Conservation (phyloP, 331 rosid genomes). For the Malus hybrid region DNA sequence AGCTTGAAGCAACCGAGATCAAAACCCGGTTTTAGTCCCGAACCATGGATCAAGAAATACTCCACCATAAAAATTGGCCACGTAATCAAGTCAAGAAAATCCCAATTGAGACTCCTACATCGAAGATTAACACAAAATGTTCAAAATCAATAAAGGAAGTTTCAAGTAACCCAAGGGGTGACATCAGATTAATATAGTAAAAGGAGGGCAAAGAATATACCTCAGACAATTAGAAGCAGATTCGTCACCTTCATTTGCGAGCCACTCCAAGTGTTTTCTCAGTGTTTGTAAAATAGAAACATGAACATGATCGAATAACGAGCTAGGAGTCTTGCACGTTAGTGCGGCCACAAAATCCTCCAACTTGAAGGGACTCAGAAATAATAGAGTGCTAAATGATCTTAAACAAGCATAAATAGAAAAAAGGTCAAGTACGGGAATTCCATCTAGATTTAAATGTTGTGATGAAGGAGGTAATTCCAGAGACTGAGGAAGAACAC, state of each 20-base stretch:
- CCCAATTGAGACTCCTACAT: slow-evolving; percentile 92
- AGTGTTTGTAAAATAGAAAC: slow-evolving; percentile 66
- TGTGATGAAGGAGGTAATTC: slow-evolving; percentile 83
- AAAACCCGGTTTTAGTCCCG: slow-evolving; percentile 51
- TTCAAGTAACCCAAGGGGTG: slow-evolving; percentile 10
- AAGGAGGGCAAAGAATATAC: slow-evolving; percentile 24
- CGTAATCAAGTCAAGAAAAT: slow-evolving; percentile 72
- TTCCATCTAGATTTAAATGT: slow-evolving; percentile 52
- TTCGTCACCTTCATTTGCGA: slow-evolving; percentile 71
- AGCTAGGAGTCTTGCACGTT: slow-evolving; percentile 50
- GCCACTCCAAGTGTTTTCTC: slow-evolving; percentile 84
- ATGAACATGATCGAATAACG: slow-evolving; percentile 71
- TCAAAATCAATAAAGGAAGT: slow-evolving; percentile 4
- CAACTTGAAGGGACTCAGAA: slow-evolving; percentile 93
- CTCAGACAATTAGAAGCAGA: slow-evolving; percentile 85
- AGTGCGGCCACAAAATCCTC: slow-evolving; percentile 73
- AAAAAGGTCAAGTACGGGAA: slow-evolving; percentile 79
- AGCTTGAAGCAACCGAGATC: slow-evolving; percentile 42
- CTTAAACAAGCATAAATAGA: slow-evolving; percentile 72
- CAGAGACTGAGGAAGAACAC: slow-evolving; percentile 35
- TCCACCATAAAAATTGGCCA: slow-evolving; percentile 94
- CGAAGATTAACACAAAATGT: slow-evolving; percentile 16
- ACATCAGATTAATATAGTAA: slow-evolving; percentile 2
- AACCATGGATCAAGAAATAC: slow-evolving; percentile 71
- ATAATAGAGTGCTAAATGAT: slow-evolving; percentile 77